Base-by-base conservation (phyloP, 768 basidiomycete genomes). In the Cubamyces lactineus region DNA sequence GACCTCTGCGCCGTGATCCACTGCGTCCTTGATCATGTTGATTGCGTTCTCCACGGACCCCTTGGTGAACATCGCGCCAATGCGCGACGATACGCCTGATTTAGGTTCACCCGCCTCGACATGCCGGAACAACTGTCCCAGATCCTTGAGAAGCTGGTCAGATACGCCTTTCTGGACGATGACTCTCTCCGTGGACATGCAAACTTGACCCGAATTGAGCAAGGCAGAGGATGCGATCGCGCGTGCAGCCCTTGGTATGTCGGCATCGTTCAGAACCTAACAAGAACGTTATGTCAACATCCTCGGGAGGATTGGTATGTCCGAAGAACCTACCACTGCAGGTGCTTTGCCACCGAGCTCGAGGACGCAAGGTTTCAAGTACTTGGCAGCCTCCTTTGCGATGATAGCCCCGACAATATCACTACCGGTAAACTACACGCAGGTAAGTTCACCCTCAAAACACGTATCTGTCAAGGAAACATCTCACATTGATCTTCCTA, bases 281-380 rank as follows among this genome's bases (percentile, higher is more conserved):
- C 43, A 28, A 8, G 2, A 6, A 7, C 4, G 6, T 11, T 34
- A 34, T 34, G 11, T 34, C 34, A 34, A 11, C 34, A 11, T 34
- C 5, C 34, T 34, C 9, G 11, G 1, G 34, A 11, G 5, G 9
- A 11, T 1, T 34, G 5, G 1, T 1, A 34, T 34, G 34, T 9
- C 6, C 9, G 9, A 11, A 34, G 1, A 34, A n/a, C 81, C 52
- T 51, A 85, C 81, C 28, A 85, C 72, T 1, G 78, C 77, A 1
- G 84, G 83, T 1, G 82, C 74, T 64, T 85, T 85, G 7, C 84
- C 82, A 13, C 84, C 84, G 1, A 86, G 76, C 64, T 86, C 84
- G 19, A 86, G 70, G 8, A 85, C 76, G 56, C 80, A 81, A 12
- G 84, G 82, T 64, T 85, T 86, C 15, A 85, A 70, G 62, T 82